Base-by-base conservation (phyloP, 2,329 filamentous ascomycete species). In the Tolypocladium nubicola region DNA sequence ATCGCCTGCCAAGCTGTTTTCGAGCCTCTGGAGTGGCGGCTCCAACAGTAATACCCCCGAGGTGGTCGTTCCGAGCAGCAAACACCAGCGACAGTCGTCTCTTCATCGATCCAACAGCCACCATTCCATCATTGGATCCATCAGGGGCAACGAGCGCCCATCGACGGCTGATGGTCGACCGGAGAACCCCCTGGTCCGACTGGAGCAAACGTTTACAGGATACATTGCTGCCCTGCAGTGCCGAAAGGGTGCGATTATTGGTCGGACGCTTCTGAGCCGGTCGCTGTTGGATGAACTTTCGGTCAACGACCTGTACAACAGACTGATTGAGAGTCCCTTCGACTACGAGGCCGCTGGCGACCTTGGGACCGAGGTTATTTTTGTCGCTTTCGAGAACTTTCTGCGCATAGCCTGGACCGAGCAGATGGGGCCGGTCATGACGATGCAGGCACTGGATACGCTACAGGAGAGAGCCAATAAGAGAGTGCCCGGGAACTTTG, bases 341-440 rank as follows among this genome's bases (percentile, higher is more conserved):
- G 90, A 90, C 65, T 80, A 89, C 61, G 88, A 95, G 56, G 77
- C 85, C 11, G 84, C 89, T 2, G 81, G 85, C 0, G 90, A 96
- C 59, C 80, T 89, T 10, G 82, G 86, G 3, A 84, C 93, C 10
- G 91, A 97, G 66, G 85, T 93, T 23, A 80, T 97, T 6, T 96
- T 97, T 67, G 88, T 89, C 33, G 88, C 92, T 0, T 97, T 97
- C 68, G 92, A 97, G 69, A 97, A 95, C 60, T 97, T 97, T 64
- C 76, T 97, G 59, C 85, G 85, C 58, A 86, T 91, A 61, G 91
- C 89, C 14, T 97, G 93, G 93, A 85, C 82, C 59, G 88, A 93
- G 62, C 87, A 90, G 64, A 91, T 97, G 79, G 93, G 93, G 0
- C 84, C 89, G 3, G 83, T 97, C 57, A 84, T 97, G 70, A 84